A percentile compares a stretch with the other conserved stretches of the same genome.
Conservation (phyloP, 2,329 filamentous ascomycete species). For the Botrytis fragariae region DNA sequence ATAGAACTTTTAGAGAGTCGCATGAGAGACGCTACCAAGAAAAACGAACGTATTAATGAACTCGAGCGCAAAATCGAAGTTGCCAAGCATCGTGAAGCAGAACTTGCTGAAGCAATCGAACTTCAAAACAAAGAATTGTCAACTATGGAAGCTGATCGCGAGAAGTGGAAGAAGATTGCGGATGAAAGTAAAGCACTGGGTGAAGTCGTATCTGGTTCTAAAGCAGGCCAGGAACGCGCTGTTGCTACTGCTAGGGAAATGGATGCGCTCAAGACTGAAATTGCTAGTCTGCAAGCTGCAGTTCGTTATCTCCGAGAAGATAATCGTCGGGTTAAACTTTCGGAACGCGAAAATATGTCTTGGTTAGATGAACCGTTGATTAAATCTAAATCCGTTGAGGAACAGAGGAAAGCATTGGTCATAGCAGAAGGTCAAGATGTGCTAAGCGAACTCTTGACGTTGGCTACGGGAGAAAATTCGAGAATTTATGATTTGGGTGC, state of each 20-base stretch:
- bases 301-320: slow-evolving; percentile 68
- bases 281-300: slow-evolving; percentile 61
- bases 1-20: slow-evolving; percentile 89
- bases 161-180: slow-evolving; percentile 70
- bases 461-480: slow-evolving; percentile 50
- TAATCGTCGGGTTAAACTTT: slow-evolving; percentile 59
- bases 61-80: slow-evolving; percentile 60
- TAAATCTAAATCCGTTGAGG: slow-evolving; percentile 42
- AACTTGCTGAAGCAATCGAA: slow-evolving; percentile 62
- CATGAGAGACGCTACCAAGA: slow-evolving; percentile 79
- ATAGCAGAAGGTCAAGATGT: slow-evolving; percentile 61
- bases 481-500: slow-evolving; percentile 58
- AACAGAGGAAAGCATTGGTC: slow-evolving; percentile 52
- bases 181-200: slow-evolving; percentile 58
- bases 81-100: slow-evolving; percentile 49
- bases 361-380: slow-evolving; percentile 64
- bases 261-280: slow-evolving; percentile 67
- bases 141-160: slow-evolving; percentile 61
- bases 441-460: slow-evolving; percentile 61
- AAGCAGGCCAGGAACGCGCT: slow-evolving; percentile 62
- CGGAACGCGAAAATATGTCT: slow-evolving; percentile 44
- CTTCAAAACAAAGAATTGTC: slow-evolving; percentile 66
- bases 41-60: slow-evolving; percentile 66
- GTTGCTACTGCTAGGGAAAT: slow-evolving; percentile 71
- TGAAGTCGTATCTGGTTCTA: slow-evolving; percentile 47